Conservation (phyloP, 352 stramenopile genomes). For the Globisporangium middletonii region DNA sequence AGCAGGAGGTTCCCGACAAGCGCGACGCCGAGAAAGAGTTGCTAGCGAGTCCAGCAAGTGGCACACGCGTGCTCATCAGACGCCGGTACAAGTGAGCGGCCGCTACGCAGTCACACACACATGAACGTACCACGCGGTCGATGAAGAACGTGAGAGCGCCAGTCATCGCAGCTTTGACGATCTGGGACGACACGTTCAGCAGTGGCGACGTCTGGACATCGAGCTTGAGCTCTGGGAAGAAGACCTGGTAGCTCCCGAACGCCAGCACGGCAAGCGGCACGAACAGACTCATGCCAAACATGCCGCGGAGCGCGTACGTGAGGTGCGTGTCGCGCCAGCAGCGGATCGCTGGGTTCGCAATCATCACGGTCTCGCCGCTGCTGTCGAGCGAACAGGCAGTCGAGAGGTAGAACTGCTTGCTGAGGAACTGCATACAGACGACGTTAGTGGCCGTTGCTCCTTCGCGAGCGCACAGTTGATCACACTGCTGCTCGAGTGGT, state of each 20-base stretch:
- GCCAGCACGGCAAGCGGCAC: slow-evolving; percentile 28
- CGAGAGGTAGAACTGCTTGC: slow-evolving; percentile 29
- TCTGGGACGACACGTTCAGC: slow-evolving; percentile 30
- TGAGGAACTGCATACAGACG: slow-evolving; percentile 18
- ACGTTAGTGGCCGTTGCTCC: neutral
- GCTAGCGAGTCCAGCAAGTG: neutral
- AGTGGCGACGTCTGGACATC: slow-evolving; percentile 30
- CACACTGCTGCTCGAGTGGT: no score
- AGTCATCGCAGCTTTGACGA: slow-evolving; percentile 32
- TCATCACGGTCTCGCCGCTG: slow-evolving; percentile 15
- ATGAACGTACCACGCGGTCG: slow-evolving; percentile 23
- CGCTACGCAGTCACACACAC: neutral
- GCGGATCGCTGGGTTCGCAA: slow-evolving; percentile 19
- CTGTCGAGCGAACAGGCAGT: slow-evolving; percentile 16
- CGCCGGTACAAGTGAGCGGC: neutral
- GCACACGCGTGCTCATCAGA: neutral
- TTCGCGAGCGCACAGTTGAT: no score
- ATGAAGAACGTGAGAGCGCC: slow-evolving; percentile 29
- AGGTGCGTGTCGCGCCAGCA: slow-evolving; percentile 23
- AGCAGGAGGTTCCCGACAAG: slow-evolving; percentile 25
- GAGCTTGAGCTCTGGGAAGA: slow-evolving; percentile 33
- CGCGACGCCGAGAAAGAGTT: slow-evolving; percentile 21
- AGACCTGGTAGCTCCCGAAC: slow-evolving; percentile 33
- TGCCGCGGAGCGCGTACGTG: slow-evolving; percentile 21
- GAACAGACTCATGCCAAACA: slow-evolving; percentile 36